These are phyloP conservation scores for Cordyceps fumosorosea DNA, from an alignment of 2,329 filamentous ascomycete genomes.

Conservation along the genomic window DNA sequence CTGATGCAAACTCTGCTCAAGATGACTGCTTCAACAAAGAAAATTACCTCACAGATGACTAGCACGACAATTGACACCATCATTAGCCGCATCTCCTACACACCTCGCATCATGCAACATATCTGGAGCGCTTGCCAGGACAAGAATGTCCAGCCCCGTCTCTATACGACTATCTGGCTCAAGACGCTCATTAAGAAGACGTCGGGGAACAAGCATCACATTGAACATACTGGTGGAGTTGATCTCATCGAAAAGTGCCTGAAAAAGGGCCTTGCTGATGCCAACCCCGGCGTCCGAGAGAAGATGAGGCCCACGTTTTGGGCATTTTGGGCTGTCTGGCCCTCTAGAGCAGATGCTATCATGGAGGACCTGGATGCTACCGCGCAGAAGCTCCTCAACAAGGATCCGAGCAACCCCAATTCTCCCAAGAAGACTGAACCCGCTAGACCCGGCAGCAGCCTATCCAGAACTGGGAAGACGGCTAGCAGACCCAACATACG, in stretches of 20 bases:
- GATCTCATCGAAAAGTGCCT: constrained; percentile 83
- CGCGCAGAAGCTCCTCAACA: constrained; percentile 72
- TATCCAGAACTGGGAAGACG: constrained; percentile 57
- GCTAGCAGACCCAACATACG: constrained; percentile 61
- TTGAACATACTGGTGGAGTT: constrained; percentile 79
- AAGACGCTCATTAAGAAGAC: constrained; percentile 76
- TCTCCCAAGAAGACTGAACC: constrained; percentile 48
- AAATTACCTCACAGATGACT: constrained; percentile 80
- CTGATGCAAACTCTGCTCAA: constrained; percentile 86
- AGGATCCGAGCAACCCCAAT: constrained; percentile 77
- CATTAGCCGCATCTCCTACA: constrained; percentile 74
- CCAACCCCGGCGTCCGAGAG: constrained; percentile 86
- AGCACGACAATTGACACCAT: constrained; percentile 76
- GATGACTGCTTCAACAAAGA: constrained; percentile 83
- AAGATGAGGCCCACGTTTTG: constrained; percentile 82
- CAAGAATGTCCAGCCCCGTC: constrained; percentile 85
- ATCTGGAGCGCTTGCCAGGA: constrained; percentile 77
- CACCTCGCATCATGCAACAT: constrained; percentile 74
- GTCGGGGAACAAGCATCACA: constrained; percentile 66
- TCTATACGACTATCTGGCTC: constrained; percentile 75
- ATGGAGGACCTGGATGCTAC: constrained; percentile 72
- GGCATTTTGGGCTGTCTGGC: constrained; percentile 73
- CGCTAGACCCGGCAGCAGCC: constrained; percentile 50
- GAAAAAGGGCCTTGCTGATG: constrained; percentile 79
- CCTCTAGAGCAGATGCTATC: constrained; percentile 67